Base-by-base conservation (phyloP, 2,329 filamentous ascomycete genomes). In the Coniochaeta hoffmannii region DNA sequence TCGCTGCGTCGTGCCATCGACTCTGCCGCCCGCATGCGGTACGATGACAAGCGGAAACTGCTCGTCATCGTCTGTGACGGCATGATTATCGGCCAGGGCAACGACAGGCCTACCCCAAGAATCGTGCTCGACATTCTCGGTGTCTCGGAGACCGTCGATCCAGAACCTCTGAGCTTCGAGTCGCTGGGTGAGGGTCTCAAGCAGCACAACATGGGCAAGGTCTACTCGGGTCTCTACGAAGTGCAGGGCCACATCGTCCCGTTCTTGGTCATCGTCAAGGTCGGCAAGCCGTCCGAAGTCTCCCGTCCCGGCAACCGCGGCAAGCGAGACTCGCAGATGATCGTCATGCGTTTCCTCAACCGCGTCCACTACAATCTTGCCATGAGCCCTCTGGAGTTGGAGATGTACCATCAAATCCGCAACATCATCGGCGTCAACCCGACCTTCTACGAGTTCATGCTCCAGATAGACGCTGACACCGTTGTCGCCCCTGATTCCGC, bases 341-440 rank as follows among this genome's bases (percentile, higher is more conserved):
- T 99, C 60, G 76, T 97, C 59, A 99, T 99, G 94, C 88, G 94
- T 61, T 99, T 99, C 86, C 83, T 99, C 67, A 97, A 99, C 81
- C 90, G 94, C 61, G 91, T 99, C 51, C 94, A 99, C 76, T 97
- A 99, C 80, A 97, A 97, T 70, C 78, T 93, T 55, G 77, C 94
- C 22, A 99, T 99, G 94, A 96, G 87, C 65, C 94, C 94, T 4
- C 80, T 99, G 64, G 94, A 99, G 71, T 82, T 99, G 55, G 94
- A 99, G 71, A 96, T 99, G 84, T 94, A 96, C 69, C 94, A 99
- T 69, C 94, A 99, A 68, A 96, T 99, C 66, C 87, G 92, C 58
- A 99, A 99, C 74, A 95, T 99, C 62, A 99, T 99, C 60, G 94
- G 94, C 58, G 94, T 99, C 62, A 97, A 99, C 71, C 94, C 94